These are phyloP conservation scores for Leavenworthia alabamica DNA, from an alignment of 345 rosid genomes.

Conservation along the genomic window DNA sequence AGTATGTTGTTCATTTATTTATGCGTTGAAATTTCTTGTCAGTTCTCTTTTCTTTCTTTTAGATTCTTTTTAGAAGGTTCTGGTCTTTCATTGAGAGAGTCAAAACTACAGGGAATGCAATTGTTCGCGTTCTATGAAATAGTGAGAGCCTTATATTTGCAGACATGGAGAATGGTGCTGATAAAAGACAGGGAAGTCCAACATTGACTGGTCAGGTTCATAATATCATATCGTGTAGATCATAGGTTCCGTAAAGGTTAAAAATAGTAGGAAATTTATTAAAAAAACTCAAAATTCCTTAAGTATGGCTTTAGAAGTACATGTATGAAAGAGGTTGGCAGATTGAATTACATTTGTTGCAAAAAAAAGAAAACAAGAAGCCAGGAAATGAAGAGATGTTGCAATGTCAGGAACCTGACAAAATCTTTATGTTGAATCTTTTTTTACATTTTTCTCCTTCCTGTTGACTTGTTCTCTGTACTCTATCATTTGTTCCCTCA, in stretches of 20 bases:
- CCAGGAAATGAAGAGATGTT: too few relatives aligned
- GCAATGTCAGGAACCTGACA: too few relatives aligned
- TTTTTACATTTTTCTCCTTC: too few relatives aligned
- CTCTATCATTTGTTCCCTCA: too few relatives aligned
- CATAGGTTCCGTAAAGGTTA: neutral
- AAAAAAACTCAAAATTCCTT: too few relatives aligned
- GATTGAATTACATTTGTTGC: too few relatives aligned
- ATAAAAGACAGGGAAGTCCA: neutral
- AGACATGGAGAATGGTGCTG: neutral
- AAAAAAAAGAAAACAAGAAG: too few relatives aligned
- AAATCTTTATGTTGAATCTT: too few relatives aligned
- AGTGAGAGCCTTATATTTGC: neutral
- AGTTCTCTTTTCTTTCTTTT: neutral
- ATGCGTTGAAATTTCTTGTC: neutral
- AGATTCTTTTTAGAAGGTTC: neutral
- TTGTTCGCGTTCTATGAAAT: neutral
- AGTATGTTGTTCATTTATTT: neutral
- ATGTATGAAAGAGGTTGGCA: too few relatives aligned
- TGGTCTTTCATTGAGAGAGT: neutral
- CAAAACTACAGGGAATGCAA: neutral
- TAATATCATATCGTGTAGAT: neutral
- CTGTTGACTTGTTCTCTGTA: too few relatives aligned
- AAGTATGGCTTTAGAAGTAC: too few relatives aligned
- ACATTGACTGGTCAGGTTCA: neutral
- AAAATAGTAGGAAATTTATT: neutral